phyloP scores from a whole-genome alignment of 73 alveolate genomes.

The Tetrahymena thermophila region DNA sequence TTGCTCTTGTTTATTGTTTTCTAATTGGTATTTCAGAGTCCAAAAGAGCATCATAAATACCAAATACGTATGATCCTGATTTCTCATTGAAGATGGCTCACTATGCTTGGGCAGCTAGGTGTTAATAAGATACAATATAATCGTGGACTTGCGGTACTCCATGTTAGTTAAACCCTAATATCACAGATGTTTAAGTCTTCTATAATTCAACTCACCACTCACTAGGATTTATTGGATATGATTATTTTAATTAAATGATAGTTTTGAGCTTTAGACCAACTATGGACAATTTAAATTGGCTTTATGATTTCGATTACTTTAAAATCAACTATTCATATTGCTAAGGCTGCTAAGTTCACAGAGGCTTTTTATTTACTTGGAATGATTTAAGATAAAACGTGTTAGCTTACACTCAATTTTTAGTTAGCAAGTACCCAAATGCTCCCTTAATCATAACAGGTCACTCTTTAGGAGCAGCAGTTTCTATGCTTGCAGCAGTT shows the following conservation, averaged over 20 bases:
- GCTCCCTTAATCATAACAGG: slow-evolving; percentile 33
- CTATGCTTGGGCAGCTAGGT: slow-evolving; percentile 17
- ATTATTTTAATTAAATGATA: slow-evolving; percentile 10
- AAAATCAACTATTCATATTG: slow-evolving; percentile 32
- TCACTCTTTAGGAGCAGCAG: slow-evolving; percentile 46
- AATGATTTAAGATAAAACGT: slow-evolving; percentile 8
- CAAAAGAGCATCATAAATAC: neutral
- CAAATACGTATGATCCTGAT: neutral
- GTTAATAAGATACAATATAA: neutral
- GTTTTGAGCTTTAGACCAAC: slow-evolving; percentile 28
- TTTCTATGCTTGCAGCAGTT: slow-evolving; percentile 25
- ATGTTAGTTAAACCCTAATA: neutral
- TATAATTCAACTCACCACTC: slow-evolving; percentile 23
- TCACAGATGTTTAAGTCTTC: slow-evolving; percentile 13
- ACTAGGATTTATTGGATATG: slow-evolving; percentile 29
- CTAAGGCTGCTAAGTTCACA: slow-evolving; percentile 34
- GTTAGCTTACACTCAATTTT: neutral
- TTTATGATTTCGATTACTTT: slow-evolving; percentile 31
- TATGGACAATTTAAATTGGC: slow-evolving; percentile 20
- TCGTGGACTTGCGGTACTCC: slow-evolving; percentile 41
- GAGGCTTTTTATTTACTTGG: slow-evolving; percentile 32
- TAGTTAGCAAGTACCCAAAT: slow-evolving; percentile 22
- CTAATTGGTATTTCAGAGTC: neutral
- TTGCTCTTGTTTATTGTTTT: neutral
- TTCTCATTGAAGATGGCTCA: neutral